These are phyloP conservation scores for Exophiala bonariae DNA, from an alignment of 2,329 filamentous ascomycete genomes.

Conservation along the genomic window DNA sequence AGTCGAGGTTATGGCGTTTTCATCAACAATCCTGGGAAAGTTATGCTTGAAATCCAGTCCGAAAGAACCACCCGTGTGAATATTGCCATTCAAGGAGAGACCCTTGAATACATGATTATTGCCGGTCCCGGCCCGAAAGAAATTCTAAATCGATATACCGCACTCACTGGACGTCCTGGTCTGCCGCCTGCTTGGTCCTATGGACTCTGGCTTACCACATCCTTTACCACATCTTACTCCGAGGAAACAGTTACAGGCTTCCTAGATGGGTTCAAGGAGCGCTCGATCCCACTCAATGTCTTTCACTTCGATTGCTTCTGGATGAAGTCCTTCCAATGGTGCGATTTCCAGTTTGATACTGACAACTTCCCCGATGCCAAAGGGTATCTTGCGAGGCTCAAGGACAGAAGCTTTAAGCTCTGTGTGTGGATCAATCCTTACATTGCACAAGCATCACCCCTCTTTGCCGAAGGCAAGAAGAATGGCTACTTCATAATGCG, in stretches of 20 bases:
- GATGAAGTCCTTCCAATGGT: conserved; percentile 75
- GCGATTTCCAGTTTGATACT: conserved; percentile 70
- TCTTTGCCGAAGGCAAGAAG: conserved; percentile 62
- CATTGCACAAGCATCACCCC: conserved; percentile 66
- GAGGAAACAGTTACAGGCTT: conserved; percentile 67
- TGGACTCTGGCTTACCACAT: conserved; percentile 73
- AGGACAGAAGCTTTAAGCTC: conserved; percentile 64
- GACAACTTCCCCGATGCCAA: conserved; percentile 69
- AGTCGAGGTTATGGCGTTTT: conserved; percentile 76
- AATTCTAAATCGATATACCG: conserved; percentile 65
- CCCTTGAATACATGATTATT: conserved; percentile 73
- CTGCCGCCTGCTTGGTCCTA: conserved; percentile 73
- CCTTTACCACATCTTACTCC: conserved; percentile 71
- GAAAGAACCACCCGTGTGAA: conserved; percentile 72
- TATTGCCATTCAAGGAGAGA: conserved; percentile 67
- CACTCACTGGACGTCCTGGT: conserved; percentile 65
- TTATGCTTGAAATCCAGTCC: conserved; percentile 72
- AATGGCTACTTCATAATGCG: conserved; percentile 70
- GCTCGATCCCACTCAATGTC: conserved; percentile 66
- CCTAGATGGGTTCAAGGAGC: conserved; percentile 66
- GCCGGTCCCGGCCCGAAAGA: conserved; percentile 72
- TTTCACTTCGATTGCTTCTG: conserved; percentile 80
- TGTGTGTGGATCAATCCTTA: conserved; percentile 79
- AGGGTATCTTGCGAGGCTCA: conserved; percentile 64
- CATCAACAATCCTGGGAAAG: conserved; percentile 67